Evolutionary conservation across 2,329 filamentous ascomycete species (phyloP), one percentile per base, ranked within the genome.

Genomic region (Fusarium paranaense): DNA sequence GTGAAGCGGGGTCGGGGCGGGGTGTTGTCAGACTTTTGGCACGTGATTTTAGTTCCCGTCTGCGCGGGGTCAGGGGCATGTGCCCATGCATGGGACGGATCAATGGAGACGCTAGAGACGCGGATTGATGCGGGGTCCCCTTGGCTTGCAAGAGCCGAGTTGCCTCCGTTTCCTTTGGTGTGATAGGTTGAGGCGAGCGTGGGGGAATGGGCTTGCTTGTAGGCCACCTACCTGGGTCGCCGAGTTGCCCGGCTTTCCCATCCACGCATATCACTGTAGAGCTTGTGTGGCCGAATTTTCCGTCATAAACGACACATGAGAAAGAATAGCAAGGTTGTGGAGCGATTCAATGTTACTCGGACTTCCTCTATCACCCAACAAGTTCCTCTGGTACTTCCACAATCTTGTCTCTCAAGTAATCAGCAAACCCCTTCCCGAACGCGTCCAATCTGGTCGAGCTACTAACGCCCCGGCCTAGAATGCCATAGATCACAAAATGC

Each of bases 401-500:
- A 8, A 30, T 6, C n/a, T 58, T 58, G 33, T 38, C 56, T 6
- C 56, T 35, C 16, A 58, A n/a, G 3, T 58, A 58, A 8, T 88
- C 87, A 30, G 81, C 85, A 78, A 89, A 87, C 0, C 87, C 86
- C 74, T 90, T 90, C 1, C 85, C 88, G 71, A 89, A 80, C 13
- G 80, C 80, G 79, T 90, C 88, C 20, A 90, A 70, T 42, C 82
- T 75, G 27, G 79, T 82, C 11, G 84, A 86, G 65, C 86, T 87
- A 70, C 86, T 89, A 5, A 89, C 86, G 1, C 84, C 84, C 1
- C 82, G 68, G 0, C 83, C 85, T 18, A 88, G 75, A 22, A 82
- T 81, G 3, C 85, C 86, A 66, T 87, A 87, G 2, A 88, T 78
- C 11, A 88, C 86, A 78, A 87, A 88, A 71, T 89, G 84, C 22